Evolutionary conservation across 306 rosid species (phyloP).

Genomic region (Medicago truncatula): DNA sequence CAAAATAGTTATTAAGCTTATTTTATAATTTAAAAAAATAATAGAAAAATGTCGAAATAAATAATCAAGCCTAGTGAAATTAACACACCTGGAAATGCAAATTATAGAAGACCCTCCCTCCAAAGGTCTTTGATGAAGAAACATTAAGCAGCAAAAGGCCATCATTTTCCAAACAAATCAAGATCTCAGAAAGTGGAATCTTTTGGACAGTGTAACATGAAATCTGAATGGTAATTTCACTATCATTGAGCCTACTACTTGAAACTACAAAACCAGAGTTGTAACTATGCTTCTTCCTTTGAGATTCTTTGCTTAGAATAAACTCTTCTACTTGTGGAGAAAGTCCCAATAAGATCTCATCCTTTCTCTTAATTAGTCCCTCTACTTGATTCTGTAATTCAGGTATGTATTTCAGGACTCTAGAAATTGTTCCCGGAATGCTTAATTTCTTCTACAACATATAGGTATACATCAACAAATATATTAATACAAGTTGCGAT

Average conservation of each 20-base stretch:
- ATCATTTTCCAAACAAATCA: slow-evolving; percentile 57
- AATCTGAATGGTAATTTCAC: slow-evolving; percentile 62
- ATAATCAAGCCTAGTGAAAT: no score
- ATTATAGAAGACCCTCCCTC: slow-evolving; percentile 58
- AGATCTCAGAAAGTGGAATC: slow-evolving; percentile 50
- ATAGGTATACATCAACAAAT: no score
- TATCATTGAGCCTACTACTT: slow-evolving; percentile 51
- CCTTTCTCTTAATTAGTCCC: slow-evolving; percentile 56
- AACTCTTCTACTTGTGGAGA: slow-evolving; percentile 13
- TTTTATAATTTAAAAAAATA: no score
- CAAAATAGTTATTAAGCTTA: no score
- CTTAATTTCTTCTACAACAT: slow-evolving; percentile 64
- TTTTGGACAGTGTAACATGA: slow-evolving; percentile 40
- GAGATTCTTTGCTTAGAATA: slow-evolving; percentile 3
- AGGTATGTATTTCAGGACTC: slow-evolving; percentile 65
- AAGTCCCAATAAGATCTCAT: slow-evolving; percentile 48
- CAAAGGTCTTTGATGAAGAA: slow-evolving; percentile 66
- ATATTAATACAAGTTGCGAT: no score
- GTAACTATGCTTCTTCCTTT: slow-evolving; percentile 20
- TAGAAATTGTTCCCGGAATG: slow-evolving; percentile 64
- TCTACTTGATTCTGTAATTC: slow-evolving; percentile 66
- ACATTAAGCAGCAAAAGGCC: slow-evolving; percentile 57
- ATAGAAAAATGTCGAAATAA: no score
- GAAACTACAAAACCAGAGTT: slow-evolving; percentile 53
- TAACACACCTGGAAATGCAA: slow-evolving; percentile 35